Evolutionary conservation across 805 yeast genomes (phyloP).

Genomic region (Ogataea zsoltii): DNA sequence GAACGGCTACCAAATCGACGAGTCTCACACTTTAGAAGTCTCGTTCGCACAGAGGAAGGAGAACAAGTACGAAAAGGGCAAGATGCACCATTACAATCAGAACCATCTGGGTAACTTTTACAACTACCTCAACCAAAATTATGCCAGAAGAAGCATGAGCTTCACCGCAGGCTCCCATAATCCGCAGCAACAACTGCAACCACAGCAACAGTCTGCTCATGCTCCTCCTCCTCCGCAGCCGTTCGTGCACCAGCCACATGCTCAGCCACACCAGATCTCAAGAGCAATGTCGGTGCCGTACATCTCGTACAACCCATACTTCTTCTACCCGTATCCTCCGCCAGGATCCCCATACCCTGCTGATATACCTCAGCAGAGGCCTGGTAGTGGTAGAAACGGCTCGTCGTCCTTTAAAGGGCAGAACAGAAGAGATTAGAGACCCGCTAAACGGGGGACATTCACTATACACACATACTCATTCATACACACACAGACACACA

Average conservation of each 20-base stretch:
- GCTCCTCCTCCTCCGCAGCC: constrained; percentile 1
- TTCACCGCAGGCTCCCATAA: constrained; percentile 10
- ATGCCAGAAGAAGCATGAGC: constrained; percentile 18
- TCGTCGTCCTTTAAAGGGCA: background rate
- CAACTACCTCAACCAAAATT: constrained; percentile 25
- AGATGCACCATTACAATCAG: constrained; percentile 37
- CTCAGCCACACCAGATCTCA: constrained; percentile 8
- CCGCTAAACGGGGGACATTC: no score
- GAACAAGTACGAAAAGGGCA: constrained; percentile 43
- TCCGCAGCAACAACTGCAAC: constrained; percentile 8
- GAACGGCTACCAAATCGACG: constrained; percentile 50
- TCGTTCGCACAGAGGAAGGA: constrained; percentile 78
- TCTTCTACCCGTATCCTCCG: constrained; percentile 22
- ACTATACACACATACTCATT: no score
- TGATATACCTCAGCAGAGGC: background rate
- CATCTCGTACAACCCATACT: constrained; percentile 22
- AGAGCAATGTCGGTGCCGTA: constrained; percentile 18
- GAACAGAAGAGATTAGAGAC: background rate
- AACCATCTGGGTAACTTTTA: constrained; percentile 34
- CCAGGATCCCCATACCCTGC: background rate
- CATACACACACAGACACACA: no score
- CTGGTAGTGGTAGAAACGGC: background rate
- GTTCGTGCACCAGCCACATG: constrained; percentile 10
- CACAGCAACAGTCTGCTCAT: no score
- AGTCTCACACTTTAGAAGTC: constrained; percentile 39